Evolutionary conservation across 176 grass and related monocot species (phyloP), one percentile per base, ranked within the genome.

Genomic region (Avena sativa): DNA sequence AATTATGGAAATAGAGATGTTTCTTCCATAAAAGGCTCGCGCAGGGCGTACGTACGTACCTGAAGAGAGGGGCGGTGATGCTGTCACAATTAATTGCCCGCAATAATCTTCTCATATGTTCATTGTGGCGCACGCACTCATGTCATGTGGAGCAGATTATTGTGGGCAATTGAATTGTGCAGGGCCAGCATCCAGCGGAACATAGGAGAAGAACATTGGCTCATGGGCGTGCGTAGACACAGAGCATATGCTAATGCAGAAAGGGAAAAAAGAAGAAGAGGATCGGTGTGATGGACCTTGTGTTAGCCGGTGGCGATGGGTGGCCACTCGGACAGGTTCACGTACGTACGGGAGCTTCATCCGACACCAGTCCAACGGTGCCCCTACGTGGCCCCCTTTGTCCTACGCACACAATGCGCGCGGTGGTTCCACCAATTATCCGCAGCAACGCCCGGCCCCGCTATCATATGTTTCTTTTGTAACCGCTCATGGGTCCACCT

Each of bases 371-470:
- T 76, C 86, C 58, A 17, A 53, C 78, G 46, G 74, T 48, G 56
- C 9, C 69, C 47, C 32, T 53, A 60, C 70, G 88, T 86, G 50
- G 51, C 16, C 1, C n/a, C 16, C 14, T 60, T 77, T 83, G 80
- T 78, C 25, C 16, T 58, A 9, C 36, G 50, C 61, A 12, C 71
- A 86, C 26, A 78, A 46, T 86, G 88, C 72, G 67, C 43, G 83
- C 81, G 47, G 83, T 7, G 76, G 47, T 28, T 75, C 85, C 68
- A 84, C 81, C 36, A 58, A 61, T 88, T 84, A 84, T 84, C 89
- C 89, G 13, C 73, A 76, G 23, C 83, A 79, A 78, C 48, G 15
- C 32, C 16, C 66, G 52, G 34, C 20, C 79, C 84, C 20, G n/a
- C 23, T n/a, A 0, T 7, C 62, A 38, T 25, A 67, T 19, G 30